phyloP scores from a whole-genome alignment of 192 early-diverging fungal genomes.

The Backusella macrospora region DNA sequence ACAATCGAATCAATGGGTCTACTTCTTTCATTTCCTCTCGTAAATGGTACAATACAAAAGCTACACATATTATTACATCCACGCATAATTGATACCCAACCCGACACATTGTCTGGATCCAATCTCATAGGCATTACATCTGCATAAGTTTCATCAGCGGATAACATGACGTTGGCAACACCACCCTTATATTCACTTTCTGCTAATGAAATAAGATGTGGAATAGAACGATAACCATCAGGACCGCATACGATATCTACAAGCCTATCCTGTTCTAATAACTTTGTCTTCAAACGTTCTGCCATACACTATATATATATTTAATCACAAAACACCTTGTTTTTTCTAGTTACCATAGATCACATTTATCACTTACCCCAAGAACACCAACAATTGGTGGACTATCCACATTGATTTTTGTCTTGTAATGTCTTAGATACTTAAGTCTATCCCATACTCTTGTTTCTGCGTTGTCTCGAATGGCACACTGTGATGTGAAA shows the following conservation, averaged over 20 bases:
- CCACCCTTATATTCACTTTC: slow-evolving; percentile 60
- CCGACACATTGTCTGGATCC: slow-evolving; percentile 63
- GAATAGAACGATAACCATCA: slow-evolving; percentile 76
- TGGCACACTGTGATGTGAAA: slow-evolving; percentile 56
- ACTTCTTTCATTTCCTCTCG: slow-evolving; percentile 74
- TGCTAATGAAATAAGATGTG: slow-evolving; percentile 69
- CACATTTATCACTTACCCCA: slow-evolving; percentile 44
- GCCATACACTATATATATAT: slow-evolving; percentile 66
- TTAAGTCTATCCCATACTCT: slow-evolving; percentile 71
- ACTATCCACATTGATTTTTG: slow-evolving; percentile 55
- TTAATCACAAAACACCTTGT: not conserved
- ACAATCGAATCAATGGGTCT: slow-evolving; percentile 72
- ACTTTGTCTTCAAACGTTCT: slow-evolving; percentile 70
- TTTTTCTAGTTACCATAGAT: not conserved
- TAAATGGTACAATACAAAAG: slow-evolving; percentile 81
- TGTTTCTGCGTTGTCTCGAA: slow-evolving; percentile 76
- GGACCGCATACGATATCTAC: slow-evolving; percentile 81
- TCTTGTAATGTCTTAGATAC: slow-evolving; percentile 57
- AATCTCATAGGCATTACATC: slow-evolving; percentile 76
- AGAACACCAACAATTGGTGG: slow-evolving; percentile 74
- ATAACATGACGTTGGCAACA: slow-evolving; percentile 80
- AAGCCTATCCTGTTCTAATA: slow-evolving; percentile 68
- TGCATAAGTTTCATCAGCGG: slow-evolving; percentile 80
- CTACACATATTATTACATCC: slow-evolving; percentile 87
- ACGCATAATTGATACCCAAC: slow-evolving; percentile 76